These are phyloP conservation scores for Centella asiatica DNA, from an alignment of 129 eudicot species.

Conservation along the genomic window DNA sequence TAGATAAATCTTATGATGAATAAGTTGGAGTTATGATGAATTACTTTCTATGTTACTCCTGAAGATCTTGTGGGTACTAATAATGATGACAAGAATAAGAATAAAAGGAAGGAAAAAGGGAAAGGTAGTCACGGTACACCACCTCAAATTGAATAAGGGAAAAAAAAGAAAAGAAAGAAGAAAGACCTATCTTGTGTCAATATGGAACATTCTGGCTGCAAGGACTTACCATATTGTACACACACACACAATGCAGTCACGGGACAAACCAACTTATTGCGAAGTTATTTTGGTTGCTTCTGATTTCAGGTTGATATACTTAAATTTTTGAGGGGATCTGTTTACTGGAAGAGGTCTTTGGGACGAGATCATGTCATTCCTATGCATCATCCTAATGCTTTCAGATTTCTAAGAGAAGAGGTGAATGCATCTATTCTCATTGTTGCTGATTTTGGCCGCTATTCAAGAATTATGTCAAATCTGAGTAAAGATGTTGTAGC, in stretches of 20 bases:
- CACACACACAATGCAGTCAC: not conserved
- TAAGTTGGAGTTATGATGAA: no score
- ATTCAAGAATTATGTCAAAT: slow-evolving; percentile 52
- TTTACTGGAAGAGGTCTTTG: slow-evolving; percentile 61
- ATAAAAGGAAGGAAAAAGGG: no score
- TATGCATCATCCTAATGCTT: slow-evolving; percentile 98
- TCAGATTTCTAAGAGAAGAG: slow-evolving; percentile 65
- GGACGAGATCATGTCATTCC: slow-evolving; percentile 98
- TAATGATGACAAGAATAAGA: not conserved
- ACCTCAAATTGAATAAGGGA: no score
- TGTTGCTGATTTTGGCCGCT: slow-evolving; percentile 96
- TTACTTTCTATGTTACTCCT: no score
- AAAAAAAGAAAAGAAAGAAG: no score
- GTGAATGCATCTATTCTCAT: slow-evolving; percentile 78
- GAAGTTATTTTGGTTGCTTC: slow-evolving; percentile 10
- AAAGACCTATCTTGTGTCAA: no score
- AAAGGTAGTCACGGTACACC: no score
- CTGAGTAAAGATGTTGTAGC: slow-evolving; percentile 90
- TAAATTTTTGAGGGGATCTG: slow-evolving; percentile 54
- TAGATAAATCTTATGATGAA: no score
- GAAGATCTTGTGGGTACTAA: no score
- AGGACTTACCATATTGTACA: not conserved
- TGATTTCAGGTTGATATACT: slow-evolving; percentile 63
- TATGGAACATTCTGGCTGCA: not conserved
- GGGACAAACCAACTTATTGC: not conserved